Percentiles rank a stretch among this genome's conserved stretches.
Evolutionary conservation across 2,329 filamentous ascomycete genomes (phyloP).

Genomic region (Neobulgaria alba): DNA sequence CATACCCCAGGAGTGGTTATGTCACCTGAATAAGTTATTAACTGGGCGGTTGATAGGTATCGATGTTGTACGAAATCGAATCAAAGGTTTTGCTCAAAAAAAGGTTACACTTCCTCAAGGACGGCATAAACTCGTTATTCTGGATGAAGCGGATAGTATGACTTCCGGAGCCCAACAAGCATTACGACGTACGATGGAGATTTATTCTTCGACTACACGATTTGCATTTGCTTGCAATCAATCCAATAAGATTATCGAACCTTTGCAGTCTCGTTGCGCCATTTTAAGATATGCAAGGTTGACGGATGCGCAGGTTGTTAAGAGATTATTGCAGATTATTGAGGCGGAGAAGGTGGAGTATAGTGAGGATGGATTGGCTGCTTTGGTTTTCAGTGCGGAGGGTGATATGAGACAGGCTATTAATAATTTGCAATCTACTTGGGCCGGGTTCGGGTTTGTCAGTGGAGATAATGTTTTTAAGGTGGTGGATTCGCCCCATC

Average conservation of each 20-base stretch:
- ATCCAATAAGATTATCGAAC: conserved; percentile 98
- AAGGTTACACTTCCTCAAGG: conserved; percentile 91
- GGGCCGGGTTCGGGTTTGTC: conserved; percentile 92
- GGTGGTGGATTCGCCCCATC: conserved; percentile 93
- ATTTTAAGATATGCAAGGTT: conserved; percentile 90
- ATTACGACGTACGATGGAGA: conserved; percentile 93
- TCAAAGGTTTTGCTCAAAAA: conserved; percentile 98
- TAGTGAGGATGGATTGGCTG: conserved; percentile 87
- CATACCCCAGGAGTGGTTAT: no score
- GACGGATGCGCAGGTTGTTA: conserved; percentile 87
- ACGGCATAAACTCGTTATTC: conserved; percentile 90
- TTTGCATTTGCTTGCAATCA: conserved; percentile 99
- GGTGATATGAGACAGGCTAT: conserved; percentile 99
- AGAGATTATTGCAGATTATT: conserved; percentile 83
- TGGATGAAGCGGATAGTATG: conserved; percentile 98
- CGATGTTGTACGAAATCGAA: conserved; percentile 92
- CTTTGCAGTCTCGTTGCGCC: conserved; percentile 92
- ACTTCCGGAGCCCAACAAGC: conserved; percentile 94
- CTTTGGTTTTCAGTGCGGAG: conserved; percentile 94
- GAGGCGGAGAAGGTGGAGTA: conserved; percentile 85
- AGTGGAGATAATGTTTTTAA: conserved; percentile 96
- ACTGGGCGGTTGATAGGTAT: conserved; percentile 68
- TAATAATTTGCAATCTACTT: conserved; percentile 93
- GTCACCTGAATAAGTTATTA: no score
- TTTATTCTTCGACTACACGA: conserved; percentile 90